phyloP scores from a whole-genome alignment of 768 basidiomycete genomes.

The Favolaschia claudopus region DNA sequence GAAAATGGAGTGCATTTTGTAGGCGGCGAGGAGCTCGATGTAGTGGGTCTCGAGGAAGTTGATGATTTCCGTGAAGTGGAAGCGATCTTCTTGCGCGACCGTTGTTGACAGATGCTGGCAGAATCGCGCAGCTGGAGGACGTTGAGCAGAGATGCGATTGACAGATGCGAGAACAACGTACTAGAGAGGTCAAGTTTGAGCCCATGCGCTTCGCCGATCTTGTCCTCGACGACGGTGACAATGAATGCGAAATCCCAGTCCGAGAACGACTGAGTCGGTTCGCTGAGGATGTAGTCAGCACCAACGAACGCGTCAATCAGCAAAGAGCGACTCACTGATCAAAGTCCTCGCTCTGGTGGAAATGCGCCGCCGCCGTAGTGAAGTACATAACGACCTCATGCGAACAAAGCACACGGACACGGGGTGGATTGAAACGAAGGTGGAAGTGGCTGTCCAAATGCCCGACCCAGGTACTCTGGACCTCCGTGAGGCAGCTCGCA shows the following conservation, averaged over 20 bases:
- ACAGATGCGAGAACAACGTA: constrained; percentile 2
- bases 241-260: constrained; percentile 29
- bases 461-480: constrained; percentile 24
- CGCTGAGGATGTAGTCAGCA: background rate
- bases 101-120: constrained; percentile 21
- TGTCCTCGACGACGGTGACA: constrained; percentile 24
- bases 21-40: too few relatives aligned
- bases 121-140: constrained; percentile 15
- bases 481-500: constrained; percentile 23
- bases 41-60: too few relatives aligned
- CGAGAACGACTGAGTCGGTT: constrained; percentile 8
- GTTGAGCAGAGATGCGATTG: too few relatives aligned
- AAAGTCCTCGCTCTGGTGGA: too few relatives aligned
- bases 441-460: constrained; percentile 28
- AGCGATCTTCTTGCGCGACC: too few relatives aligned
- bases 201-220: constrained; percentile 1
- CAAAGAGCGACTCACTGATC: too few relatives aligned
- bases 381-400: constrained; percentile 27
- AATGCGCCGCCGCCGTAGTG: constrained; percentile 20
- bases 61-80: background rate
- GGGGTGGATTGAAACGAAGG: constrained; percentile 28
- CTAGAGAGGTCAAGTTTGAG: constrained; percentile 24
- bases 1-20: too few relatives aligned
- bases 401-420: constrained; percentile 26
- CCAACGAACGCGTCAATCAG: too few relatives aligned